These are phyloP conservation scores for Xylaria sp. DNA, from an alignment of 2,329 filamentous ascomycete species.

Conservation along the genomic window DNA sequence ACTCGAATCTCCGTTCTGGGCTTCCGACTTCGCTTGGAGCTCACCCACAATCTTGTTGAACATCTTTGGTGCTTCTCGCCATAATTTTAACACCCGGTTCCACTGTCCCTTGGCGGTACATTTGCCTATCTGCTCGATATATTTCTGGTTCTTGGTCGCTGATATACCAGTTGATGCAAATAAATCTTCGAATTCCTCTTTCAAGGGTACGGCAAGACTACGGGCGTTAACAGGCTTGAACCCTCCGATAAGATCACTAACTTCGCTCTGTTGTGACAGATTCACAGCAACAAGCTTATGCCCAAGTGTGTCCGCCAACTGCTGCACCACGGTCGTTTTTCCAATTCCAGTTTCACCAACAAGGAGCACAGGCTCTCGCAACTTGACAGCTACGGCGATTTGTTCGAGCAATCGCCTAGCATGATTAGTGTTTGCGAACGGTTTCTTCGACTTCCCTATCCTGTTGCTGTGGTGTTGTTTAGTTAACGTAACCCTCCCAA, in stretches of 20 bases:
- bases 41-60: slow-evolving; percentile 75
- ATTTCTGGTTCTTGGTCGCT: slow-evolving; percentile 85
- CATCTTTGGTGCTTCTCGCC: slow-evolving; percentile 89
- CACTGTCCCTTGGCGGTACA: slow-evolving; percentile 85
- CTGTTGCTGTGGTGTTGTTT: slow-evolving; percentile 65
- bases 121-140: slow-evolving; percentile 82
- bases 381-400: slow-evolving; percentile 81
- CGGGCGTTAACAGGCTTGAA: slow-evolving; percentile 96
- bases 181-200: slow-evolving; percentile 92
- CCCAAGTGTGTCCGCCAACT: slow-evolving; percentile 84
- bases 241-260: slow-evolving; percentile 91
- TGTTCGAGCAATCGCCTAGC: slow-evolving; percentile 88
- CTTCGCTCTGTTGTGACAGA: slow-evolving; percentile 96
- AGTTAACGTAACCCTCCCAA: slow-evolving; percentile 73
- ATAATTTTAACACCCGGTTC: slow-evolving; percentile 84
- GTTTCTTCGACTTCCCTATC: slow-evolving; percentile 64
- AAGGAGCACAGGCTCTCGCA: slow-evolving; percentile 88
- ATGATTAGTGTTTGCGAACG: slow-evolving; percentile 89
- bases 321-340: slow-evolving; percentile 96
- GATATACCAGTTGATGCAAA: slow-evolving; percentile 89
- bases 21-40: slow-evolving; percentile 56
- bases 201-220: slow-evolving; percentile 85
- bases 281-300: slow-evolving; percentile 94
- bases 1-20: slow-evolving; percentile 51
- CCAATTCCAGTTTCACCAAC: slow-evolving; percentile 99